phyloP scores from a whole-genome alignment of 768 basidiomycete species.

The Phylloporus rhodoxanthus region DNA sequence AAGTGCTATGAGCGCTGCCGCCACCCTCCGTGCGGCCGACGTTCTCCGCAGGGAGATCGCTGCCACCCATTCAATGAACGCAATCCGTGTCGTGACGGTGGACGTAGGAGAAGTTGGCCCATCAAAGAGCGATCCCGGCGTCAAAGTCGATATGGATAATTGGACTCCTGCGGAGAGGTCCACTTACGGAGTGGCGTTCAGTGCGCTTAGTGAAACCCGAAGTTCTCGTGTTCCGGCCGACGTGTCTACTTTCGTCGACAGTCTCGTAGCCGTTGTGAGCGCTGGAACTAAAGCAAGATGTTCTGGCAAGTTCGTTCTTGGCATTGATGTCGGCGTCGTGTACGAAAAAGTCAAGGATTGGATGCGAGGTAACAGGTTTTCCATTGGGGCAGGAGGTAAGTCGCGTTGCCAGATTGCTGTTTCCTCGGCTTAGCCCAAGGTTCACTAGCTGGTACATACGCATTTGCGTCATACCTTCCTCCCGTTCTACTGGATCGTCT shows the following conservation, averaged over 20 bases:
- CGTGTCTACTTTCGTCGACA: constrained; percentile 52
- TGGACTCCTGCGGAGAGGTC: constrained; percentile 74
- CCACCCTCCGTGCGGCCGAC: constrained; percentile 65
- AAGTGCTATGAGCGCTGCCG: constrained; percentile 71
- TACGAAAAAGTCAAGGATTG: constrained; percentile 44
- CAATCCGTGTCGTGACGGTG: constrained; percentile 50
- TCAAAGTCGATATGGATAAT: constrained; percentile 49
- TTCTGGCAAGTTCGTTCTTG: constrained; percentile 38
- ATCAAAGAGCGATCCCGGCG: constrained; percentile 25
- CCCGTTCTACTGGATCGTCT: constrained; percentile 56
- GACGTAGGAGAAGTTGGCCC: constrained; percentile 60
- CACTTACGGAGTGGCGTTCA: constrained; percentile 68
- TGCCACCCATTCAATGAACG: constrained; percentile 57
- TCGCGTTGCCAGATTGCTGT: constrained; percentile 1
- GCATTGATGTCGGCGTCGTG: constrained; percentile 38
- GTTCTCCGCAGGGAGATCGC: constrained; percentile 72
- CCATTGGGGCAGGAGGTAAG: constrained; percentile 77
- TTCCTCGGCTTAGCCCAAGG: constrained; percentile 6
- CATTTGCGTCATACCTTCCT: constrained; percentile 65
- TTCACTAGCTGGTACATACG: constrained; percentile 61
- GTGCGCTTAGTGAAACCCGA: constrained; percentile 38
- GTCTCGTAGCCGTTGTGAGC: constrained; percentile 54
- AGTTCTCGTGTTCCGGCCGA: constrained; percentile 51
- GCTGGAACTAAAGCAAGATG: constrained; percentile 39
- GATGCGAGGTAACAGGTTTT: constrained; percentile 62